A percentile compares a stretch with the other conserved stretches of the same genome.
Evolutionary conservation across 108 stramenopile species (phyloP).

Genomic region (Nannochloropsis salina): DNA sequence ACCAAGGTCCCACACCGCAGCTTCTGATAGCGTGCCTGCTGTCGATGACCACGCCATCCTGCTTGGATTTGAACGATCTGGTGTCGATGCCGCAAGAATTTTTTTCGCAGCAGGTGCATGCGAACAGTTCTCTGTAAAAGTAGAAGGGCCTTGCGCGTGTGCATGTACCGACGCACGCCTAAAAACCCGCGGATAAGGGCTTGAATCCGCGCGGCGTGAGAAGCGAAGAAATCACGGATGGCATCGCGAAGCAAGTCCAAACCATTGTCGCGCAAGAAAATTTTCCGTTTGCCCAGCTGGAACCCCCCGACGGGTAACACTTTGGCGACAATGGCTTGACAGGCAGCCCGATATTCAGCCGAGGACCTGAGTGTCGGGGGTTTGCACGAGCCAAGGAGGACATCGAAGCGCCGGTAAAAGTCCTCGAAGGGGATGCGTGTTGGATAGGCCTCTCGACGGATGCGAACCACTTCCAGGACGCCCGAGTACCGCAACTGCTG

Average conservation of each 20-base stretch:
- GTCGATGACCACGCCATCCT: neutral
- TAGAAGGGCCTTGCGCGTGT: neutral
- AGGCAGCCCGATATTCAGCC: neutral
- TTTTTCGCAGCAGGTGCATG: conserved; percentile 17
- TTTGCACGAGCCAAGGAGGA: conserved; percentile 25
- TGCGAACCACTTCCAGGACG: conserved; percentile 53
- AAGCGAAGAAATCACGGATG: conserved; percentile 14
- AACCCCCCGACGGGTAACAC: conserved; percentile 1
- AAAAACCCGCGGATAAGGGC: neutral
- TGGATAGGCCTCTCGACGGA: conserved; percentile 50
- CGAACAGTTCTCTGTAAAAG: neutral
- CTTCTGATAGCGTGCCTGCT: neutral
- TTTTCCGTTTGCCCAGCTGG: neutral
- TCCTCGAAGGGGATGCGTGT: conserved; percentile 47
- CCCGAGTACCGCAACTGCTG: conserved; percentile 56
- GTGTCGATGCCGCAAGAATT: conserved; percentile 9
- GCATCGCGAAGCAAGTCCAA: neutral
- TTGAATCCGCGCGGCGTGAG: neutral
- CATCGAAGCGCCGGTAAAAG: conserved; percentile 49
- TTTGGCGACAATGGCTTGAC: neutral
- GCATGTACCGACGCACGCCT: neutral
- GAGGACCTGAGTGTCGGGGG: neutral
- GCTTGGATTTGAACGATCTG: conserved; percentile 14
- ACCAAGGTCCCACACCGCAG: neutral
- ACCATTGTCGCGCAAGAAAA: conserved; percentile 22